Percentiles rank a stretch among this genome's conserved stretches.
phyloP scores from a whole-genome alignment of 2,329 filamentous ascomycete species.

The Eutypa lata region DNA sequence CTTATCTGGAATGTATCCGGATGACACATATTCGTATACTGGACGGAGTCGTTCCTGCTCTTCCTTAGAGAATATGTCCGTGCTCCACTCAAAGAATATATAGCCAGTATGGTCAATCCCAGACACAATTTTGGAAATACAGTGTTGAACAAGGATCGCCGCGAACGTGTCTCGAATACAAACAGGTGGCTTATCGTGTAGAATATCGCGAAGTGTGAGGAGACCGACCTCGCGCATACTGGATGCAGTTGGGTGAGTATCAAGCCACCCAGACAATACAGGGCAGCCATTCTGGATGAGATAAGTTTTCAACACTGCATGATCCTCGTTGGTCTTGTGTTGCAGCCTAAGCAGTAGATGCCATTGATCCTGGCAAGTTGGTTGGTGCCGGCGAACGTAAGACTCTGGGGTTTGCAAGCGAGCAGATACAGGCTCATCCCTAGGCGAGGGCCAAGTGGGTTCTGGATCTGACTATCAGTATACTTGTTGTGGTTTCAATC shows the following conservation, averaged over 20 bases:
- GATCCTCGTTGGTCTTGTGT: background rate
- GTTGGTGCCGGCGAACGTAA: background rate
- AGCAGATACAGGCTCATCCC: background rate
- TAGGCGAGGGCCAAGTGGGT: background rate
- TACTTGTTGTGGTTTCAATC: background rate
- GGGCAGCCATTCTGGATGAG: background rate
- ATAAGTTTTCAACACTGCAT: background rate
- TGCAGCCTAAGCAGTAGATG: background rate
- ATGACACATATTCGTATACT: background rate
- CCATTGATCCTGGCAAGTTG: background rate
- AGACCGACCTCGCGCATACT: background rate
- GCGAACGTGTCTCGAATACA: background rate
- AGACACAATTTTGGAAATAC: background rate
- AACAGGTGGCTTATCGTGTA: background rate
- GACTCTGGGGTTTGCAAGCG: background rate
- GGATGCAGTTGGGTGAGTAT: background rate
- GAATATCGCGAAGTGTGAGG: background rate
- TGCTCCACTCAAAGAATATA: background rate
- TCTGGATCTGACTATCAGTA: background rate
- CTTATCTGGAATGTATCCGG: background rate
- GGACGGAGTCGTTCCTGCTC: background rate
- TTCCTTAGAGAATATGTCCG: background rate
- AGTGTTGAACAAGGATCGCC: background rate
- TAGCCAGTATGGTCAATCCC: background rate
- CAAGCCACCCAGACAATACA: background rate